Conservation (phyloP, 441 rosid genomes). For the Euphorbia celastroides region DNA sequence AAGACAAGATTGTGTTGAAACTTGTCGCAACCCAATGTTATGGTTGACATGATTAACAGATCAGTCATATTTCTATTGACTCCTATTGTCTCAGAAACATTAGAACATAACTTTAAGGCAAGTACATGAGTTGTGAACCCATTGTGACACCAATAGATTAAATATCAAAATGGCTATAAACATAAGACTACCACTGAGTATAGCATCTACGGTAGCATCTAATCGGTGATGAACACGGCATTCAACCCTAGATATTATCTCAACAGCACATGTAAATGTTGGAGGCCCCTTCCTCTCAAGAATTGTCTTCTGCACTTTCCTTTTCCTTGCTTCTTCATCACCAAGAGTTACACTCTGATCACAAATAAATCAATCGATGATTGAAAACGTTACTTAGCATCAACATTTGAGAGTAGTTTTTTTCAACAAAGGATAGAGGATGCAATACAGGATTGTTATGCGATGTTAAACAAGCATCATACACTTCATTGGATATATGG, state of each 20-base stretch:
- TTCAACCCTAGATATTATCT: slow-evolving; percentile 75
- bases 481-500: not conserved
- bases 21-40: not conserved
- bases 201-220: slow-evolving; percentile 88
- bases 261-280: slow-evolving; percentile 83
- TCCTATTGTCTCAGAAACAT: not conserved
- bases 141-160: not conserved
- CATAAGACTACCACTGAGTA: slow-evolving; percentile 54
- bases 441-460: not conserved
- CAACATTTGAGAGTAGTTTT: not conserved
- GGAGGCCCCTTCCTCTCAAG: slow-evolving; percentile 95
- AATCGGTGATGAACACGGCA: slow-evolving; percentile 78
- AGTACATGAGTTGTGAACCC: not conserved
- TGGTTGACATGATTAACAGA: not conserved
- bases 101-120: not conserved
- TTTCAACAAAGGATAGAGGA: not conserved
- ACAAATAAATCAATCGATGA: slow-evolving; percentile 18
- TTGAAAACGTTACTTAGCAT: not conserved
- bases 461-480: not conserved
- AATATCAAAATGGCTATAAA: not conserved
- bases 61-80: not conserved
- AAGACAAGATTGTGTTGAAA: slow-evolving; percentile 1
- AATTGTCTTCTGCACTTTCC: slow-evolving; percentile 93
- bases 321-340: slow-evolving; percentile 83
- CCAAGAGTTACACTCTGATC: slow-evolving; percentile 92